Evolutionary conservation across 2,329 filamentous ascomycete species (phyloP).

Genomic region (Penicillium psychrosexuale): DNA sequence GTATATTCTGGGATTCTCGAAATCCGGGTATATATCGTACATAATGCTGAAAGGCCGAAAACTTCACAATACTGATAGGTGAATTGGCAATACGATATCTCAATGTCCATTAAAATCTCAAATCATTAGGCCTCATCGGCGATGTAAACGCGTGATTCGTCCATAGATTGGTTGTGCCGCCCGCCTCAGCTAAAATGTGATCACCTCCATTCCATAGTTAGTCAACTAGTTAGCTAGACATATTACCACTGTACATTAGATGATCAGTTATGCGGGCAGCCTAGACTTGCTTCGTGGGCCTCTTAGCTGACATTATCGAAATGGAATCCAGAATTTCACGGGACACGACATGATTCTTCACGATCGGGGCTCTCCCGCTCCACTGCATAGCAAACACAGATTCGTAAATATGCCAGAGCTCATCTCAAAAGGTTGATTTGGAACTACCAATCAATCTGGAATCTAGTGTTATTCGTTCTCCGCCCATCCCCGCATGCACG

Average conservation of each 20-base stretch:
- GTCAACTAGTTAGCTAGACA: neutral
- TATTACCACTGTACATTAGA: neutral
- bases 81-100: neutral
- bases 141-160: neutral
- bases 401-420: neutral
- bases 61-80: neutral
- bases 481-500: conserved; percentile 2
- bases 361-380: neutral
- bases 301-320: neutral
- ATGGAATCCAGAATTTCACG: neutral
- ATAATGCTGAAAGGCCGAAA: neutral
- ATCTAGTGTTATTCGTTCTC: neutral
- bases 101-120: neutral
- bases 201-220: neutral
- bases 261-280: neutral
- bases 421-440: neutral
- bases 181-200: conserved; percentile 2
- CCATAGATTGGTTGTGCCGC: neutral
- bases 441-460: neutral
- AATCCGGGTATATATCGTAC: neutral
- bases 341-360: conserved; percentile 2
- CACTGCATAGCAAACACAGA: neutral
- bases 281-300: neutral
- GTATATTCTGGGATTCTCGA: neutral
- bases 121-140: neutral